Percentiles rank a stretch among this genome's conserved stretches.
Evolutionary conservation across 345 rosid species (phyloP).

Genomic region (Isatis tinctoria): DNA sequence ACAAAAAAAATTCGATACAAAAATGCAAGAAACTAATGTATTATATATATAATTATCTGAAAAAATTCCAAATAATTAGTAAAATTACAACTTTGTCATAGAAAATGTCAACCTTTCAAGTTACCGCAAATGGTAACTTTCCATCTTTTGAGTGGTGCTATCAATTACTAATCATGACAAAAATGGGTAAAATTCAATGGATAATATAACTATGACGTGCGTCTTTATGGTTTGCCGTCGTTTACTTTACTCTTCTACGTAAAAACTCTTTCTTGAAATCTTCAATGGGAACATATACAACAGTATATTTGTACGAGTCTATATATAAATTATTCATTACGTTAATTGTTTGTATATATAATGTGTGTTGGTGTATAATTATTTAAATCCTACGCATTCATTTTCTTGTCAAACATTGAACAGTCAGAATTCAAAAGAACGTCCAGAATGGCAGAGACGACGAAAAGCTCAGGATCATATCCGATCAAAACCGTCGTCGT

Average conservation of each 20-base stretch:
- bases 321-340: not conserved
- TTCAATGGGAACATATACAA: not conserved
- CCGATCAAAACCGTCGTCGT: conserved; percentile 88
- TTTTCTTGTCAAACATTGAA: not conserved
- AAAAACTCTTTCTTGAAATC: conserved; percentile 1
- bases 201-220: conserved; percentile 19
- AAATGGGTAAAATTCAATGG: not conserved
- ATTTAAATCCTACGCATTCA: not conserved
- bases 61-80: not conserved
- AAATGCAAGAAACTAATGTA: not conserved
- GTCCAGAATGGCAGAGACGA: conserved; percentile 22
- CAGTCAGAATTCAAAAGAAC: not conserved
- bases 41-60: not conserved
- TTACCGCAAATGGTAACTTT: not conserved
- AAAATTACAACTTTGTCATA: not conserved
- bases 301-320: not conserved
- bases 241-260: not conserved
- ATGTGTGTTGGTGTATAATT: not conserved
- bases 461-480: conserved; percentile 9
- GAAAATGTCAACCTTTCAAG: not conserved
- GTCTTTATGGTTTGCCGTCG: not conserved
- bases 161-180: not conserved
- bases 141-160: not conserved
- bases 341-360: not conserved
- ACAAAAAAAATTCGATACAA: not conserved